These are phyloP conservation scores for Allomyces macrogynus DNA, from an alignment of 192 early-diverging fungal genomes.

Conservation along the genomic window DNA sequence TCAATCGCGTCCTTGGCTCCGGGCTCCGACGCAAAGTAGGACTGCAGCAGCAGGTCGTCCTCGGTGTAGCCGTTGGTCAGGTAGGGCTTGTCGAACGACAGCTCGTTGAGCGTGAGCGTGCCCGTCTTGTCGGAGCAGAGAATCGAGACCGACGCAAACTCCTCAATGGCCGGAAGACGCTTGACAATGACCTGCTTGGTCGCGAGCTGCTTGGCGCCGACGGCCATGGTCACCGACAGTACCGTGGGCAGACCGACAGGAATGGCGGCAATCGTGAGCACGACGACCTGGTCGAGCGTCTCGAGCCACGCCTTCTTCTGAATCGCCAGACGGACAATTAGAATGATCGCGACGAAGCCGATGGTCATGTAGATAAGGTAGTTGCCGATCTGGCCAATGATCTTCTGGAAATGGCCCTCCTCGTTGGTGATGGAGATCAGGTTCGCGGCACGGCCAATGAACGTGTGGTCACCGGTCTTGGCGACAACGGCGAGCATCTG, in stretches of 20 bases:
- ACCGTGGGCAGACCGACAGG: slow-evolving; percentile 84
- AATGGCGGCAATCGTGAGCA: slow-evolving; percentile 82
- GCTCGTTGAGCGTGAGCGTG: slow-evolving; percentile 74
- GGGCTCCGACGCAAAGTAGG: slow-evolving; percentile 64
- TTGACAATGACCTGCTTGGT: slow-evolving; percentile 80
- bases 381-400: slow-evolving; percentile 81
- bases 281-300: slow-evolving; percentile 49
- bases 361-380: slow-evolving; percentile 70
- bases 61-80: slow-evolving; percentile 40
- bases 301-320: slow-evolving; percentile 33
- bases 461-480: slow-evolving; percentile 85
- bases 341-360: slow-evolving; percentile 55
- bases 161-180: slow-evolving; percentile 82
- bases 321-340: slow-evolving; percentile 41
- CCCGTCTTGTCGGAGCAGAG: slow-evolving; percentile 74
- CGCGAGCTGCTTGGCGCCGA: slow-evolving; percentile 72
- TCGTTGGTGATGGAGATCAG: slow-evolving; percentile 80
- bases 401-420: slow-evolving; percentile 91
- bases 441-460: slow-evolving; percentile 84
- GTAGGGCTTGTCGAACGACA: slow-evolving; percentile 72
- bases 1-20: slow-evolving; percentile 82
- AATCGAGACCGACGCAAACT: slow-evolving; percentile 73
- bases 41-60: slow-evolving; percentile 59
- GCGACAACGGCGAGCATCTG: slow-evolving; percentile 79
- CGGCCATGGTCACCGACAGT: slow-evolving; percentile 85